A percentile compares a stretch with the other conserved stretches of the same genome.
Conservation (phyloP, 2,329 filamentous ascomycete species). For the Trichoderma hamatum region DNA sequence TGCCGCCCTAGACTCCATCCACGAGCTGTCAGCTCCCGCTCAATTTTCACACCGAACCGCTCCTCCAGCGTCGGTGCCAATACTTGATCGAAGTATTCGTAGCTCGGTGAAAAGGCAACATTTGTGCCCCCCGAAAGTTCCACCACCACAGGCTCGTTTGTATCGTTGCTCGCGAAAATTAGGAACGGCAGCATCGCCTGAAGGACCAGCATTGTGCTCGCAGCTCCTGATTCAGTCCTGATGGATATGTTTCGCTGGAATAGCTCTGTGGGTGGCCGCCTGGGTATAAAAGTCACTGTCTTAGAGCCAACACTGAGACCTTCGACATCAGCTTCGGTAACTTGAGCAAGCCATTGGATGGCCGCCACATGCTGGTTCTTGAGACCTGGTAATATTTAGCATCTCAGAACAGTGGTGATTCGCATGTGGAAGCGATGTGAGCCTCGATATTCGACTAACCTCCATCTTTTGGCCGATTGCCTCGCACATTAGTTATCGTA, state of each 20-base stretch:
- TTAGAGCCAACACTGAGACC: conserved; percentile 56
- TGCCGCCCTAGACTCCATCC: conserved; percentile 56
- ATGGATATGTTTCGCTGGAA: conserved; percentile 52
- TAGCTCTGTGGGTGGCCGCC: conserved; percentile 44
- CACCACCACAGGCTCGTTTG: conserved; percentile 50
- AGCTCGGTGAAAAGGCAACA: conserved; percentile 58
- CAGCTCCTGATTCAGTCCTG: conserved; percentile 52
- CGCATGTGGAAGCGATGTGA: background rate
- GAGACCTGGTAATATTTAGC: conserved; percentile 47
- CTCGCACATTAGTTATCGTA: conserved; percentile 57
- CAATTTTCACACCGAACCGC: conserved; percentile 52
- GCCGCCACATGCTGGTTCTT: conserved; percentile 63
- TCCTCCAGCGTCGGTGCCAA: conserved; percentile 57
- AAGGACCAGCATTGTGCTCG: conserved; percentile 60
- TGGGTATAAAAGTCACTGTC: conserved; percentile 53
- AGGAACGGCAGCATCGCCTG: conserved; percentile 64
- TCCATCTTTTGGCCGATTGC: conserved; percentile 49
- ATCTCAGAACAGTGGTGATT: background rate
- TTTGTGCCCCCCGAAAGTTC: conserved; percentile 63
- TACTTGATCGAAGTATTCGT: conserved; percentile 65
- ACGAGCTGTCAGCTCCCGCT: conserved; percentile 49
- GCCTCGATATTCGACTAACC: conserved; percentile 31
- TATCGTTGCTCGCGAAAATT: conserved; percentile 54
- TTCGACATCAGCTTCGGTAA: conserved; percentile 53
- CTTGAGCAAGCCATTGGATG: conserved; percentile 56